Percentiles rank a stretch among this genome's conserved stretches.
Conservation (phyloP, 2,329 filamentous ascomycete species). For the Fusarium euwallaceae region DNA sequence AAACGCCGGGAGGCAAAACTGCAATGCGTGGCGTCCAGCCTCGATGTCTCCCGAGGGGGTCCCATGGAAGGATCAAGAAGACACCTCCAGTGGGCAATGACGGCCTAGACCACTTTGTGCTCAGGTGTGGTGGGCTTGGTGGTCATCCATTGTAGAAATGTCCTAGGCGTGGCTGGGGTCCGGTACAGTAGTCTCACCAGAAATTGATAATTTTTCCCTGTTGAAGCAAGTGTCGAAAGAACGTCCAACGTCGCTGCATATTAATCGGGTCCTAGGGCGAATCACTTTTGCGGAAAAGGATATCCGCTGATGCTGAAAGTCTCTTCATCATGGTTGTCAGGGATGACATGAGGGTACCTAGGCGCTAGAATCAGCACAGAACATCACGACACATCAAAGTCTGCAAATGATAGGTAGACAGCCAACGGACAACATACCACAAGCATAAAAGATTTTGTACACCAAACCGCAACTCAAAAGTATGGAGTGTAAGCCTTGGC, state of each 20-base stretch:
- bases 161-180: constrained; percentile 3
- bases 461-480: neutral
- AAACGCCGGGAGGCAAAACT: constrained; percentile 40
- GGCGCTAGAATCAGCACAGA: constrained; percentile 1
- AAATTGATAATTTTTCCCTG: neutral
- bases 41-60: constrained; percentile 26
- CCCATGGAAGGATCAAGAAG: constrained; percentile 18
- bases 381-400: neutral
- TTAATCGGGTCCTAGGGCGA: constrained; percentile 10
- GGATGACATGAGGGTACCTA: neutral
- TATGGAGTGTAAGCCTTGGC: constrained; percentile 24
- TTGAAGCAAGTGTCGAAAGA: neutral
- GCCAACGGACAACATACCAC: constrained; percentile 1
- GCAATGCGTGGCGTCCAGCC: constrained; percentile 37
- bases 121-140: constrained; percentile 1
- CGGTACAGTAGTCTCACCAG: constrained; percentile 1
- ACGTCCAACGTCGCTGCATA: constrained; percentile 38
- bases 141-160: constrained; percentile 12
- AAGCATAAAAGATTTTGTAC: neutral
- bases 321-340: neutral
- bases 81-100: constrained; percentile 14
- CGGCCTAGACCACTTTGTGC: constrained; percentile 23
- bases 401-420: constrained; percentile 6
- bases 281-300: constrained; percentile 19
- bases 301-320: constrained; percentile 24